Percentiles rank a stretch among this genome's conserved stretches.
Conservation (phyloP, 2,329 filamentous ascomycete genomes). For the Beauveria bassiana region DNA sequence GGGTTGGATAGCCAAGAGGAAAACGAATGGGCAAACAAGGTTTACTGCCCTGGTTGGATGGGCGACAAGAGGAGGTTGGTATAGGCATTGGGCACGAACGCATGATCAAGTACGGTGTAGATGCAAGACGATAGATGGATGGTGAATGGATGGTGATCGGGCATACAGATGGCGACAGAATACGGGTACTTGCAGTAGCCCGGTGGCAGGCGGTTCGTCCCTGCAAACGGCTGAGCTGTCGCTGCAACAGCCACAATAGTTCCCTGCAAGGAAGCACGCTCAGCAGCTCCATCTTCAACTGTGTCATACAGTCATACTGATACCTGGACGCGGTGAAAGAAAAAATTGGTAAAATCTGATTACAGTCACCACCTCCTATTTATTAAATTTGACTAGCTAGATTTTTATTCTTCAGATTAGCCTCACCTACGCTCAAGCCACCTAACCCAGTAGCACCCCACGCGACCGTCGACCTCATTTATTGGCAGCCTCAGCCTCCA, state of each 20-base stretch:
- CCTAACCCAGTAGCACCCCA: not conserved
- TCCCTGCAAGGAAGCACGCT: not conserved
- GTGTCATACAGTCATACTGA: no score
- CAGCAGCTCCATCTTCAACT: no score
- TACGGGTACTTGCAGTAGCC: not conserved
- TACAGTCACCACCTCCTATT: not conserved
- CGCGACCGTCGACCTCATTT: not conserved
- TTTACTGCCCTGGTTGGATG: not conserved
- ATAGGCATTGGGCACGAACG: not conserved
- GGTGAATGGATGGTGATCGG: not conserved
- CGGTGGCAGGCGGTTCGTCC: not conserved
- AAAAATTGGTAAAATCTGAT: not conserved
- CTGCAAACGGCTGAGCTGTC: no score
- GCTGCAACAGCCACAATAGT: not conserved
- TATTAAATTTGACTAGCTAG: not conserved
- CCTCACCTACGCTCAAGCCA: not conserved
- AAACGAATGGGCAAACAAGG: not conserved
- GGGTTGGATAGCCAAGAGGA: not conserved
- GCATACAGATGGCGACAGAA: not conserved
- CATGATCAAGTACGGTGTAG: slow-evolving; percentile 2
- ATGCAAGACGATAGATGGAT: not conserved
- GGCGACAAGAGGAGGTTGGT: not conserved
- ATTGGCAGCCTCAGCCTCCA: not conserved
- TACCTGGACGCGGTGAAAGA: no score
- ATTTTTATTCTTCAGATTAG: slow-evolving; percentile 1